Percentiles rank a stretch among this genome's conserved stretches.
phyloP scores from a whole-genome alignment of 2,329 filamentous ascomycete genomes.

The Xylaria sp. region DNA sequence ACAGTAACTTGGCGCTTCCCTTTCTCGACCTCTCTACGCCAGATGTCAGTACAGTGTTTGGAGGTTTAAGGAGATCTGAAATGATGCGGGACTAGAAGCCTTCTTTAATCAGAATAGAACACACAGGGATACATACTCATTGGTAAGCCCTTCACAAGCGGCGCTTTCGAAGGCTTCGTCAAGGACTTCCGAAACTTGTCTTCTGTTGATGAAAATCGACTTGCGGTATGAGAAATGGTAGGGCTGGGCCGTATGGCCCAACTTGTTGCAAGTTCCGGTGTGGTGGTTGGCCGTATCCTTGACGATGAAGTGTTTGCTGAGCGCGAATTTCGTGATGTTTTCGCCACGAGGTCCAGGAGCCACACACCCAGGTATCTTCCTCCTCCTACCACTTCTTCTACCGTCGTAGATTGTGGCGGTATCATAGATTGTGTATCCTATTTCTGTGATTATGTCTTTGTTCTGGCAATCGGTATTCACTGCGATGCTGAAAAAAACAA shows the following conservation, averaged over 20 bases:
- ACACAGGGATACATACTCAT: neutral
- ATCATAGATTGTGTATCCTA: slow-evolving; percentile 25
- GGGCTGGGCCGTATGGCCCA: slow-evolving; percentile 20
- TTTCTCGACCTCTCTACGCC: neutral
- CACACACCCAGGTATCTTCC: slow-evolving; percentile 1
- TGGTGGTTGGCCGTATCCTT: slow-evolving; percentile 22
- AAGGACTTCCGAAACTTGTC: neutral
- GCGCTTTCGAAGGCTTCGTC: slow-evolving; percentile 13
- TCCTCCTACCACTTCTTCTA: neutral
- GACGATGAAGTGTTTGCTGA: slow-evolving; percentile 22
- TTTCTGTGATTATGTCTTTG: slow-evolving; percentile 9
- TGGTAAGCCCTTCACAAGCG: neutral
- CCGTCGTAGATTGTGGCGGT: slow-evolving; percentile 13
- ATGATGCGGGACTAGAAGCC: neutral
- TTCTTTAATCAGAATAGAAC: neutral
- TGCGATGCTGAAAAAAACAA: slow-evolving; percentile 23
- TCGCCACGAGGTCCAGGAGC: slow-evolving; percentile 18
- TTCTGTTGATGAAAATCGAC: slow-evolving; percentile 1
- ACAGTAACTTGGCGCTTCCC: slow-evolving; percentile 12
- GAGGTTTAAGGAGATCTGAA: neutral
- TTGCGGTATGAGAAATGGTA: slow-evolving; percentile 26
- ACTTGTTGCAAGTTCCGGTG: slow-evolving; percentile 12
- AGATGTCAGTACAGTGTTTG: neutral
- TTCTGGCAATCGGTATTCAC: slow-evolving; percentile 17
- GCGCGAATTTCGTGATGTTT: slow-evolving; percentile 12